Evolutionary conservation across 2,329 filamentous ascomycete genomes (phyloP), one percentile per base, ranked within the genome.

Genomic region (Sclerotiophoma versabilis): DNA sequence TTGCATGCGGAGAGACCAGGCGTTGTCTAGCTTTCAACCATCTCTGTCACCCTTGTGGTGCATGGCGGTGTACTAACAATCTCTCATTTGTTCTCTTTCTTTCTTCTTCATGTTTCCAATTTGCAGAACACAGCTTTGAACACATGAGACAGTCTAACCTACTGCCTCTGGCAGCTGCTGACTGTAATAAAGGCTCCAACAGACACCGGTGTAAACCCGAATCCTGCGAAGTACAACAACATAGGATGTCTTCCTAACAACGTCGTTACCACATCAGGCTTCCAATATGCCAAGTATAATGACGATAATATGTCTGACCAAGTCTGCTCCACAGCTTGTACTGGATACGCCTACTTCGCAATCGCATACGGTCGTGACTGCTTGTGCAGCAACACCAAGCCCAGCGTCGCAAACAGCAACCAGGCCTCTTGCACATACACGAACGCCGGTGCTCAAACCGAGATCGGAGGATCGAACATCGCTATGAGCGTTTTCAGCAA

Each of bases 111-210:
- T 10, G 8, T 45, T 30, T 42, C 22, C 17, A 20, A 2, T 45
- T 47, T 50, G 50, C 47, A 59, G 48, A 56, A 39, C 33, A 49
- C 49, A 57, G 49, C 49, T 47, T 56, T 48, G 45, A 56, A 39
- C 52, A 56, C 22, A 53, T 50, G 52, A 50, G 37, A 55, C 39
- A 41, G 45, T 43, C 49, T 54, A 56, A 56, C 41, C 36, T 56
- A 44, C 49, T 56, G 57, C 52, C 49, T 50, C 23, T 47, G 52
- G 52, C 52, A 54, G 52, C 37, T 50, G 45, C 56, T 58, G 48
- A 58, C 51, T 52, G 34, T 23, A 10, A 27, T 20, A 49, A 58
- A 49, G 44, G 5, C 43, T 41, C 42, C 41, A 12, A n/a, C 22
- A 19, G 25, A 7, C n/a, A n/a, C n/a, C n/a, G n/a, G 29, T 12